Conservation (phyloP, 2,329 filamentous ascomycete species). For the Beauveria scarabaeidicola region DNA sequence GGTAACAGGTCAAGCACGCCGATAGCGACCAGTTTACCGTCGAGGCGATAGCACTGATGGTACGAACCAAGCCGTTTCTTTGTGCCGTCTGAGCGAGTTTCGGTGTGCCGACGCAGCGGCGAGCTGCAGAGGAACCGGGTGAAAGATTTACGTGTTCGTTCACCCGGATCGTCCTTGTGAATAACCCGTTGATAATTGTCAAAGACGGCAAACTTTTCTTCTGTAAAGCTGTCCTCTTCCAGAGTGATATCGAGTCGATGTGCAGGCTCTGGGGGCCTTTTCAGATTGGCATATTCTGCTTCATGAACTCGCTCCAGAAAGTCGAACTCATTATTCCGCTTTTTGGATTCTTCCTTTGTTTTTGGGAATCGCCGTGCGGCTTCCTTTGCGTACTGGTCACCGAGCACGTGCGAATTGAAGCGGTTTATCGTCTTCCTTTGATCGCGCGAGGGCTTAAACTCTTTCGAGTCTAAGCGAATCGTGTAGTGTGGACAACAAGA, state of each 20-base stretch:
- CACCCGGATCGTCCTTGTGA: conserved; percentile 54
- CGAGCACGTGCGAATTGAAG: conserved; percentile 64
- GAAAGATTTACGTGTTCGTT: conserved; percentile 56
- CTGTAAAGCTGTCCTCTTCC: conserved; percentile 60
- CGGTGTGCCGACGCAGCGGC: conserved; percentile 44
- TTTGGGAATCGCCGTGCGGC: conserved; percentile 56
- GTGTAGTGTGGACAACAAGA: conserved; percentile 93
- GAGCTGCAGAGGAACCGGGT: conserved; percentile 66
- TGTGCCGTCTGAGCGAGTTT: conserved; percentile 38
- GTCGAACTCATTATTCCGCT: conserved; percentile 59
- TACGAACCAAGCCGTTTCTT: conserved; percentile 59
- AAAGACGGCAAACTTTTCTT: conserved; percentile 67
- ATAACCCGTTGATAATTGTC: conserved; percentile 67
- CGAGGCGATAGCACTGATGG: conserved; percentile 74
- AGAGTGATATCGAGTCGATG: conserved; percentile 62
- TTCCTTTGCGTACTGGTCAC: conserved; percentile 57
- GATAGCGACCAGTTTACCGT: conserved; percentile 67
- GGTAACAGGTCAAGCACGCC: conserved; percentile 71
- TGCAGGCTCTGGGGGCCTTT: conserved; percentile 52
- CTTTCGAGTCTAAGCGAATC: conserved; percentile 58
- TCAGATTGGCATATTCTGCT: conserved; percentile 47
- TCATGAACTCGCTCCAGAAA: conserved; percentile 61
- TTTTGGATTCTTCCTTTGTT: conserved; percentile 56
- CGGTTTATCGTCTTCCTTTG: conserved; percentile 69
- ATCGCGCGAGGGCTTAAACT: conserved; percentile 59